Percentiles rank a stretch among this genome's conserved stretches.
Evolutionary conservation across 768 basidiomycete species (phyloP).

Genomic region (Infundibulicybe gibba): DNA sequence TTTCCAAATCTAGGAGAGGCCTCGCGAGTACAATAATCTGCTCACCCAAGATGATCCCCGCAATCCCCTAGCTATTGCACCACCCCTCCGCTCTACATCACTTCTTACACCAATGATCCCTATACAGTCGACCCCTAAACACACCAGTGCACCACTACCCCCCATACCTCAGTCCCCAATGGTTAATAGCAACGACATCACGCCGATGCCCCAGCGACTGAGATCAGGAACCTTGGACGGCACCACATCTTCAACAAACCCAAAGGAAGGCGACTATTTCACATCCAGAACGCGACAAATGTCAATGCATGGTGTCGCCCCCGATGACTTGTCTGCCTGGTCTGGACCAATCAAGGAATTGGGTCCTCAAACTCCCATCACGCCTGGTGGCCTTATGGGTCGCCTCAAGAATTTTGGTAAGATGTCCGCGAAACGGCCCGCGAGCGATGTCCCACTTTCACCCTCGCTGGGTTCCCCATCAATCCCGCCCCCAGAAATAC

Average conservation of each 20-base stretch:
- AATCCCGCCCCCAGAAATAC: constrained; percentile 17
- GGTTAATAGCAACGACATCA: constrained; percentile 20
- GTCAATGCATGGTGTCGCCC: constrained; percentile 34
- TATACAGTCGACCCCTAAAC: constrained; percentile 22
- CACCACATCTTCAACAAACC: constrained; percentile 11
- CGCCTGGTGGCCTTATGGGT: constrained; percentile 71
- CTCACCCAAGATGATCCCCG: constrained; percentile 66
- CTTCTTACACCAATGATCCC: constrained; percentile 61
- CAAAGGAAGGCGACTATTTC: constrained; percentile 50
- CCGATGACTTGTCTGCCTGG: constrained; percentile 53
- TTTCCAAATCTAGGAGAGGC: too few relatives aligned
- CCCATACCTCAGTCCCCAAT: constrained; percentile 43
- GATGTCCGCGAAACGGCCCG: constrained; percentile 36
- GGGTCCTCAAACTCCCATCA: constrained; percentile 42
- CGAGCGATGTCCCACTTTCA: constrained; percentile 26
- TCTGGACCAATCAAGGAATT: constrained; percentile 22
- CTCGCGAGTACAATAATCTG: constrained; percentile 47
- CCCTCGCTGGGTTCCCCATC: constrained; percentile 20
- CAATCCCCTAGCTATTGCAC: constrained; percentile 48
- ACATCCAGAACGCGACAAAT: constrained; percentile 39
- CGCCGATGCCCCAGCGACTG: constrained; percentile 26
- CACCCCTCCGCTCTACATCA: constrained; percentile 45
- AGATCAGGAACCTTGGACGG: constrained; percentile 45
- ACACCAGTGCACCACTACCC: constrained; percentile 15
- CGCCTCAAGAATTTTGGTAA: constrained; percentile 75